Evolutionary conservation across 345 rosid genomes (phyloP).

Genomic region (Anastatica hierochuntica): DNA sequence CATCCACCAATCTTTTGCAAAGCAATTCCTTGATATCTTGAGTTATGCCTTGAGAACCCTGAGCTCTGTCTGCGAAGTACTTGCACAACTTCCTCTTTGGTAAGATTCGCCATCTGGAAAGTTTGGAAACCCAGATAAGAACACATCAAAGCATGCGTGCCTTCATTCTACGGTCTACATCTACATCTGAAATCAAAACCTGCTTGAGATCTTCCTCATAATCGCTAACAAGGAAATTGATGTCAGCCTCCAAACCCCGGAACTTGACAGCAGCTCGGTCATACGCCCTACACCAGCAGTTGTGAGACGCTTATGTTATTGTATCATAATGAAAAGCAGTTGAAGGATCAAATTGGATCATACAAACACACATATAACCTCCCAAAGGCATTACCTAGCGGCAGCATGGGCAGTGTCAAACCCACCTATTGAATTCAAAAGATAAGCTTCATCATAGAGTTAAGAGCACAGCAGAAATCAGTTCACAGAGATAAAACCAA

Average conservation of each 20-base stretch:
- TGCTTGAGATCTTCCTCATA: slow-evolving; percentile 81
- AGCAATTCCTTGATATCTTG: slow-evolving; percentile 76
- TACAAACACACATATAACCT: background rate
- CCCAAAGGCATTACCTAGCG: slow-evolving; percentile 47
- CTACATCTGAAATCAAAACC: slow-evolving; percentile 32
- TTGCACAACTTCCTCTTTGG: slow-evolving; percentile 89
- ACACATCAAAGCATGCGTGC: slow-evolving; percentile 4
- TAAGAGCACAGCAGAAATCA: slow-evolving; percentile 1
- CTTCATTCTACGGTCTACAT: background rate
- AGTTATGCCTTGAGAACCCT: slow-evolving; percentile 85
- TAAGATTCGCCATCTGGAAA: slow-evolving; percentile 57
- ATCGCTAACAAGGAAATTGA: slow-evolving; percentile 70
- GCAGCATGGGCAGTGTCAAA: slow-evolving; percentile 31
- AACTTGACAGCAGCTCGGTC: slow-evolving; percentile 96
- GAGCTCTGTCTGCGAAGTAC: slow-evolving; percentile 85
- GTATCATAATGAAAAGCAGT: background rate
- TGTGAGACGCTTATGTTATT: background rate
- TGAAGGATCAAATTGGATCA: background rate
- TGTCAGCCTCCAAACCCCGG: slow-evolving; percentile 85
- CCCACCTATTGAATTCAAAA: slow-evolving; percentile 20
- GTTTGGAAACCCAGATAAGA: slow-evolving; percentile 5
- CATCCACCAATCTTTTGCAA: slow-evolving; percentile 83
- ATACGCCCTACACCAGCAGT: slow-evolving; percentile 52
- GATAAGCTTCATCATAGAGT: slow-evolving; percentile 2
- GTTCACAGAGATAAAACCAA: background rate